These are phyloP conservation scores for Persicaria tinctoria DNA, from an alignment of 148 eudicot genomes.

Conservation along the genomic window DNA sequence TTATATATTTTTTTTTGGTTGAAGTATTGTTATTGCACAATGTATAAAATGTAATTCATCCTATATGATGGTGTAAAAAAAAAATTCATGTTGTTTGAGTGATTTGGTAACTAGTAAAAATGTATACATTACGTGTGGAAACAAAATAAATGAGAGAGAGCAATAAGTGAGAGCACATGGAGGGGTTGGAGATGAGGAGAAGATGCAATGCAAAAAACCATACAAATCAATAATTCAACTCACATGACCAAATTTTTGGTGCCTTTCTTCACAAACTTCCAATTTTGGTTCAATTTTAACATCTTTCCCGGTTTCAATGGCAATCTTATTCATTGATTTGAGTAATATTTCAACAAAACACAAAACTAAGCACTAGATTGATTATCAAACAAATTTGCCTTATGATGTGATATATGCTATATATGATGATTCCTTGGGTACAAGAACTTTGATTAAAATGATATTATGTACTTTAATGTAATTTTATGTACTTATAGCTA, in stretches of 20 bases:
- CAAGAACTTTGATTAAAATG: too few species aligned
- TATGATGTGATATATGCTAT: background rate
- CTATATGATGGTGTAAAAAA: background rate
- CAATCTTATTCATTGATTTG: background rate
- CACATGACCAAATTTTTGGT: conserved; percentile 5
- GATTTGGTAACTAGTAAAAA: too few species aligned
- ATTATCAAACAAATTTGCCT: background rate
- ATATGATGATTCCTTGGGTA: too few species aligned
- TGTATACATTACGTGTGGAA: background rate
- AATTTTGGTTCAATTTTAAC: background rate
- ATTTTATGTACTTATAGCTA: too few species aligned
- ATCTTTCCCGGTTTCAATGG: background rate
- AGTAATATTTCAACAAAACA: background rate
- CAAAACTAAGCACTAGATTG: background rate
- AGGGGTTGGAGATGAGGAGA: conserved; percentile 1
- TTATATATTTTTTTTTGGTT: too few species aligned
- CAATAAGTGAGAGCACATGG: conserved; percentile 17
- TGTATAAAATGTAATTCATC: background rate
- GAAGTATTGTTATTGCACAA: background rate
- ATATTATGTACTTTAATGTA: too few species aligned
- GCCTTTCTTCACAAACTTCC: conserved; percentile 8
- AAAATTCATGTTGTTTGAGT: too few species aligned
- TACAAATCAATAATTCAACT: conserved; percentile 1
- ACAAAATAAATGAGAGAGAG: conserved; percentile 9
- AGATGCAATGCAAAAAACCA: conserved; percentile 8